Base-by-base conservation (phyloP, 2,329 filamentous ascomycete genomes). In the Exophiala aquamarina region DNA sequence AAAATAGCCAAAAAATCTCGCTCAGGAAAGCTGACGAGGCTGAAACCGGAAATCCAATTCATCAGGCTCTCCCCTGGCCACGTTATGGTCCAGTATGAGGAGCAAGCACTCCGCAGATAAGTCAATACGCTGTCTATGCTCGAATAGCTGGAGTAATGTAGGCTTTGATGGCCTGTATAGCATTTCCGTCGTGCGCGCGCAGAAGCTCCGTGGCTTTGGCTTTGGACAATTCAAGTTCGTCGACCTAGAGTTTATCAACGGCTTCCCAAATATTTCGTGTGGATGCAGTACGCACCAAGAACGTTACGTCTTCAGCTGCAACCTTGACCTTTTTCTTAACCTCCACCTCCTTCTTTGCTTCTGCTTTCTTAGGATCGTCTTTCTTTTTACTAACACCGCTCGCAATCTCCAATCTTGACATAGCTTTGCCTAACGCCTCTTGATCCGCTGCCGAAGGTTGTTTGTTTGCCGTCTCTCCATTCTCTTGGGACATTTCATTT, bases 351-450 rank as follows among this genome's bases (percentile, higher is more conserved):
- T 63, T 64, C 49, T 61, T 60, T 29, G 60, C 54, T 35, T 59
- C 61, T 1, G 46, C 51, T 44, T 63, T 63, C 57, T 62, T 52
- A 28, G 52, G 45, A 15, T 60, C 56, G 13, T 54, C 56, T 50
- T 55, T 63, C 49, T 55, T 58, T 21, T 51, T 61, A n/a, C 41
- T 42, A 6, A 49, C 34, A 19, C 62, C 65, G 29, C 65, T 63
- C 4, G 65, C 63, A 47, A 73, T 69, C 52, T 76, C 72, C n/a
- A 76, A 55, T 28, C 71, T 63, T 45, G 66, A 72, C 67, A 76
- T 75, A 2, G 73, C 73, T 53, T 70, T 72, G 0, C 69, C 70
- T n/a, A 76, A 57, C 0, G 72, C 73, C 55, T 75, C 72, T 49
- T 75, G 72, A 29, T 74, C 70, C 0, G 66, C 66, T 11, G 59